Percentiles rank a stretch among this genome's conserved stretches.
phyloP scores from a whole-genome alignment of 2,329 filamentous ascomycete species.

The Macrophomina phaseolina region DNA sequence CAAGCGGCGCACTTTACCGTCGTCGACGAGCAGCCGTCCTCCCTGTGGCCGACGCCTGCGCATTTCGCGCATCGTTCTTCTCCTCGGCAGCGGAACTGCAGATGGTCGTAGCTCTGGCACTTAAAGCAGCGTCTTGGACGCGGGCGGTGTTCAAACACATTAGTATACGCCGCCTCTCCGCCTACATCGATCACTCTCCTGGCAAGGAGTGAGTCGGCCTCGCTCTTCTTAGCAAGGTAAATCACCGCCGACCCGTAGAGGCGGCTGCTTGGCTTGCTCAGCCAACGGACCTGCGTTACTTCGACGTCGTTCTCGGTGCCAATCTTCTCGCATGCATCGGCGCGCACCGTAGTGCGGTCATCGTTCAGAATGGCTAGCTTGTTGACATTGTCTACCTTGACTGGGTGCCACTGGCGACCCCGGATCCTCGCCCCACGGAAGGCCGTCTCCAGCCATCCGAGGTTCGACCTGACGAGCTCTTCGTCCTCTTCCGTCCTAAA shows the following conservation, averaged over 20 bases:
- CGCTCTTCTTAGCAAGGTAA: background rate
- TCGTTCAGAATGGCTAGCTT: background rate
- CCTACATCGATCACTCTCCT: background rate
- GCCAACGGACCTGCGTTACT: background rate
- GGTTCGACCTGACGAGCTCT: background rate
- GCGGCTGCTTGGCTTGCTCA: background rate
- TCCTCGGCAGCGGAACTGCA: no score
- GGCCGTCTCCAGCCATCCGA: background rate
- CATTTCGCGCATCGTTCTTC: no score
- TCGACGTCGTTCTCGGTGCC: background rate
- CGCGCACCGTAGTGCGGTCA: conserved; percentile 32
- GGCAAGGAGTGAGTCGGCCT: background rate
- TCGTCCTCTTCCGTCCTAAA: background rate
- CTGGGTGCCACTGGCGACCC: background rate
- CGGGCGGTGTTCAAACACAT: background rate
- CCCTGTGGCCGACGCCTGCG: no score
- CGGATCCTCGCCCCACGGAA: conserved; percentile 1
- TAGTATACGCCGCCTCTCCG: background rate
- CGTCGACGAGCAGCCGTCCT: no score
- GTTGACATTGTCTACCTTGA: conserved; percentile 4
- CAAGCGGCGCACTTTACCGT: no score
- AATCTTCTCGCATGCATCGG: conserved; percentile 43
- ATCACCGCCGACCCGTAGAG: background rate
- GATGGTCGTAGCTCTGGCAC: no score
- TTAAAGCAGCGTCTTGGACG: background rate